Evolutionary conservation across 371 early-diverging fungal species (phyloP).

Genomic region (Haplosporangium sp.): DNA sequence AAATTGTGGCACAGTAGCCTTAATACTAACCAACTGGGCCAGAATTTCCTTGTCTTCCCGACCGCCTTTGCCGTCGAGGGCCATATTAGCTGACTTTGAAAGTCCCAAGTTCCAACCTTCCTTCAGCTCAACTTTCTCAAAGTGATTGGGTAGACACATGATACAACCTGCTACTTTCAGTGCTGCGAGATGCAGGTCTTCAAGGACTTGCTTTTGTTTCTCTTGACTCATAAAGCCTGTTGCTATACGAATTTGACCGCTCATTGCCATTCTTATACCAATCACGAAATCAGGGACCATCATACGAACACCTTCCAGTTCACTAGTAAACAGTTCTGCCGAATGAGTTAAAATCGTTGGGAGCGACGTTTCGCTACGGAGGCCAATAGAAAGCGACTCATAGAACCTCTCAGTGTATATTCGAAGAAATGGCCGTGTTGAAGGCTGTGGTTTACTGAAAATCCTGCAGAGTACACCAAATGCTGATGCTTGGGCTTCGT

Average conservation of each 20-base stretch:
- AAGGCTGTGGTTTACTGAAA: constrained; percentile 75
- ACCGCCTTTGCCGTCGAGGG: constrained; percentile 37
- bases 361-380: constrained; percentile 70
- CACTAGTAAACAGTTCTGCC: constrained; percentile 72
- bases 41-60: constrained; percentile 69
- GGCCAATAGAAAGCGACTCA: constrained; percentile 67
- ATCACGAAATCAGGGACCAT: constrained; percentile 79
- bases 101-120: constrained; percentile 65
- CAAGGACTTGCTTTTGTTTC: constrained; percentile 61
- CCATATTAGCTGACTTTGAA: constrained; percentile 59
- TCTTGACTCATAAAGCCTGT: constrained; percentile 45
- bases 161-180: constrained; percentile 74
- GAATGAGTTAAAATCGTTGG: constrained; percentile 76
- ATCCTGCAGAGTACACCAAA: constrained; percentile 79
- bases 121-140: constrained; percentile 70
- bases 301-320: constrained; percentile 78
- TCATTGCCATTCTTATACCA: constrained; percentile 76
- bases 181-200: constrained; percentile 76
- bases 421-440: constrained; percentile 61
- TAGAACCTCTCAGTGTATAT: constrained; percentile 82
- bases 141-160: constrained; percentile 81
- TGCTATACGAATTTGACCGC: constrained; percentile 59
- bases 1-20: not conserved
- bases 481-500: constrained; percentile 78
- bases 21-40: constrained; percentile 60